Base-by-base conservation (phyloP, 306 rosid species). In the Corylus americana region DNA sequence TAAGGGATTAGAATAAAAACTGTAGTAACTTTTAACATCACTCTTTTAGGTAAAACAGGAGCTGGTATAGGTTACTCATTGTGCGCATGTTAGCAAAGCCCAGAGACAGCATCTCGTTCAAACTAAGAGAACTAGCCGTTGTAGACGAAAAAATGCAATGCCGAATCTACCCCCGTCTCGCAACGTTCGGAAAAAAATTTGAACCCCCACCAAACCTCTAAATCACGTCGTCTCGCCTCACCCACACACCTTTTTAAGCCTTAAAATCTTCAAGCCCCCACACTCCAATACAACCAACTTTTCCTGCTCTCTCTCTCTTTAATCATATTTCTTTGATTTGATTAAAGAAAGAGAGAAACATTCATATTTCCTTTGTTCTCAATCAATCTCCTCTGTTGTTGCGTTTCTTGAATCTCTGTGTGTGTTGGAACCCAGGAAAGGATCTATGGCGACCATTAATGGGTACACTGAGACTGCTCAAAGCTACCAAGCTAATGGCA, bases 381-480 rank as follows among this genome's bases (percentile, higher is more conserved):
- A 11, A 4, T n/a, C 8, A 11, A 11, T 7, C 63, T 61, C 37
- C 44, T 11, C 25, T 22, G 61, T 14, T 27, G 66, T 71, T 11
- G 14, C 4, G 16, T 51, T 16, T 42, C 74, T 39, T 57, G 2
- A 35, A 5, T 14, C 49, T 63, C 49, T 63, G 22, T 57, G 25
- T 75, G 9, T 48, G 31, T 9, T 25, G 45, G 10, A 14, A 11
- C 18, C 20, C 20, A 48, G 50, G 25, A 55, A 55, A 12, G 44
- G 49, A 9, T 48, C 25, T 7, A 94, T 94, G 97, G 94, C 97
- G 31, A 82, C 88, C 66, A 68, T 84, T 67, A 88, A 89, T 7
- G 88, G 86, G 18, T 84, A 84, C 35, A 17, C 74, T 47, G 91
- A 88, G 78, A 39, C 90, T 49, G 73, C 85, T 79, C 86, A 84